Conservation (phyloP, 495 filamentous ascomycete genomes). For the Penicillium paradoxum region DNA sequence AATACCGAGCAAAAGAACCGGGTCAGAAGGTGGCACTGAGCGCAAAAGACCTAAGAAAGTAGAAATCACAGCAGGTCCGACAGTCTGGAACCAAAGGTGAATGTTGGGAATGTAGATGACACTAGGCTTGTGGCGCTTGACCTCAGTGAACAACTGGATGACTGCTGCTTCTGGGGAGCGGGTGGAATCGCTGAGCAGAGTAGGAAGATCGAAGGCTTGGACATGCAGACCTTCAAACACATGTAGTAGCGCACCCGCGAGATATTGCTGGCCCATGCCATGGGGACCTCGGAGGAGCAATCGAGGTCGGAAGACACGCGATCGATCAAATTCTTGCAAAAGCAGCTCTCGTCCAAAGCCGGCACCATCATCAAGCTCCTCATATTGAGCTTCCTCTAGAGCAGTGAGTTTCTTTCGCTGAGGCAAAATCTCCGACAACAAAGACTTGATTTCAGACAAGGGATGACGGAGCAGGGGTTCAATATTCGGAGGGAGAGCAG, state of each 20-base stretch:
- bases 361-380: slow-evolving; percentile 73
- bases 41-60: slow-evolving; percentile 76
- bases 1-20: slow-evolving; percentile 78
- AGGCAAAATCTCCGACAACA: slow-evolving; percentile 75
- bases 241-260: slow-evolving; percentile 80
- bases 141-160: slow-evolving; percentile 84
- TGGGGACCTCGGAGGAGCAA: slow-evolving; percentile 69
- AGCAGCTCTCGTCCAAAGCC: slow-evolving; percentile 81
- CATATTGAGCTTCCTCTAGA: slow-evolving; percentile 88
- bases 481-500: slow-evolving; percentile 67
- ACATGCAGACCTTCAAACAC: slow-evolving; percentile 91
- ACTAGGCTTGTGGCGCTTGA: slow-evolving; percentile 88
- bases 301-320: slow-evolving; percentile 83
- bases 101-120: slow-evolving; percentile 92
- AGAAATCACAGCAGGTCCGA: slow-evolving; percentile 61
- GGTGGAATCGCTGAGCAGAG: slow-evolving; percentile 64
- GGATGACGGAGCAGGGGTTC: slow-evolving; percentile 76
- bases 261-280: slow-evolving; percentile 93
- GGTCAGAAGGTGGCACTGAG: slow-evolving; percentile 78
- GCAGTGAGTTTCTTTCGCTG: slow-evolving; percentile 79
- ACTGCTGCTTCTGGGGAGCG: slow-evolving; percentile 80
- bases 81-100: slow-evolving; percentile 75
- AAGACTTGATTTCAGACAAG: slow-evolving; percentile 57
- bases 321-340: slow-evolving; percentile 84
- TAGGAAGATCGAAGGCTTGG: slow-evolving; percentile 89